Conservation (phyloP, 768 basidiomycete species). For the Russula ochroleuca region DNA sequence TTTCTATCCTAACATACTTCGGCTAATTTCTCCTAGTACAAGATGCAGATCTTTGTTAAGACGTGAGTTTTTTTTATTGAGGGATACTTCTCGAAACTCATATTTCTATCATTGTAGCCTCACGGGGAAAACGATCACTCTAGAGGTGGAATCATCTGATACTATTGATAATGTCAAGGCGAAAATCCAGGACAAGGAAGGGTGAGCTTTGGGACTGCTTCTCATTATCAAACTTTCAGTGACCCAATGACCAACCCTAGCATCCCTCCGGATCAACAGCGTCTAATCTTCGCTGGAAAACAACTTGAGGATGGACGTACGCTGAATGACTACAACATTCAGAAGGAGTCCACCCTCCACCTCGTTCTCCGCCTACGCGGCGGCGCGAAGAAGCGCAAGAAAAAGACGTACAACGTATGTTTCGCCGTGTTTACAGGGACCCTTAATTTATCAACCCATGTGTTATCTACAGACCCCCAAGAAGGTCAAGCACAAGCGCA, state of each 20-base stretch:
- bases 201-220: conserved; percentile 46
- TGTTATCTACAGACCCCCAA: conserved; percentile 21
- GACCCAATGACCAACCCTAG: conserved; percentile 36
- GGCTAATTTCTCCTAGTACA: conserved; percentile 28
- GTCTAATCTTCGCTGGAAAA: conserved; percentile 98
- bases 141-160: conserved; percentile 96
- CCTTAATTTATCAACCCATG: conserved; percentile 16
- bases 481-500: conserved; percentile 25
- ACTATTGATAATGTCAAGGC: conserved; percentile 98
- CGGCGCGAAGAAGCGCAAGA: conserved; percentile 99
- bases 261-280: conserved; percentile 92
- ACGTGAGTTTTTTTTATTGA: conserved; percentile 56
- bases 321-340: conserved; percentile 94
- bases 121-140: conserved; percentile 98
- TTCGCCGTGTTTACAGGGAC: neutral
- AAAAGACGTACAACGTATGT: conserved; percentile 96
- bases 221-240: conserved; percentile 17
- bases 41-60: conserved; percentile 99
- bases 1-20: neutral
- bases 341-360: conserved; percentile 99
- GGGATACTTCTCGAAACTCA: neutral
- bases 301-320: conserved; percentile 99
- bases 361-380: conserved; percentile 96
- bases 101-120: conserved; percentile 50
- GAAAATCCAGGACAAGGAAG: conserved; percentile 97